Percentiles rank a stretch among this genome's conserved stretches.
phyloP scores from a whole-genome alignment of 1,139 yeast species.

The Kodamaea sp. region DNA sequence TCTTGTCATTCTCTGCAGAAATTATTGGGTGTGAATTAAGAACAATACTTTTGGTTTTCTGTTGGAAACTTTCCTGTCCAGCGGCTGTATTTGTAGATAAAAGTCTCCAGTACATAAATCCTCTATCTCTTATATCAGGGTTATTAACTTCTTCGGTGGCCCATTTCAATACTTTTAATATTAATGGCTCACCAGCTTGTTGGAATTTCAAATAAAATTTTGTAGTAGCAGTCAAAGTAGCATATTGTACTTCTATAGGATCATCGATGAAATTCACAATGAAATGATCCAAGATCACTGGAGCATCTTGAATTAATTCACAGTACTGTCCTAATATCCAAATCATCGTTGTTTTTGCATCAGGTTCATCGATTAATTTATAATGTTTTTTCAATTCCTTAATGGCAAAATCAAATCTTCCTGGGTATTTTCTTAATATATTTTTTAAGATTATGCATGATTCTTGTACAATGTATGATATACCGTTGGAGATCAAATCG shows the following conservation, averaged over 20 bases:
- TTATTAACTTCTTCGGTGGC: slow-evolving; percentile 72
- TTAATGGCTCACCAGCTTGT: slow-evolving; percentile 50
- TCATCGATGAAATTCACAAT: slow-evolving; percentile 54
- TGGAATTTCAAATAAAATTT: slow-evolving; percentile 64
- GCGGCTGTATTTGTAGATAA: slow-evolving; percentile 47
- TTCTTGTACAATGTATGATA: slow-evolving; percentile 78
- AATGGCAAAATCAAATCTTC: slow-evolving; percentile 35
- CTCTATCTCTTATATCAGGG: slow-evolving; percentile 86
- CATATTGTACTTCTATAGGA: slow-evolving; percentile 67
- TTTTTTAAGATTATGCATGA: slow-evolving; percentile 73
- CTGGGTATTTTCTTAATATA: slow-evolving; percentile 73
- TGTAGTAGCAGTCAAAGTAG: slow-evolving; percentile 70
- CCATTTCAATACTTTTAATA: slow-evolving; percentile 58
- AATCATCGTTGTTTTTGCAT: slow-evolving; percentile 71
- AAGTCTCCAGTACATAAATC: slow-evolving; percentile 81
- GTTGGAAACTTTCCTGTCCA: slow-evolving; percentile 29
- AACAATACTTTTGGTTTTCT: slow-evolving; percentile 52
- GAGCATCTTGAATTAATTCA: slow-evolving; percentile 45
- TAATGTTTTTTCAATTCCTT: slow-evolving; percentile 41
- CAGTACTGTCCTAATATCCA: slow-evolving; percentile 85
- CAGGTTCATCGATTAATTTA: slow-evolving; percentile 64
- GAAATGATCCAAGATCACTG: slow-evolving; percentile 44
- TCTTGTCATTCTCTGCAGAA: slow-evolving; percentile 61
- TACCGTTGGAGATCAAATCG: slow-evolving; percentile 60
- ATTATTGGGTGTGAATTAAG: slow-evolving; percentile 62